These are phyloP conservation scores for Dioszegia aurantiaca DNA, from an alignment of 768 basidiomycete genomes.

Conservation along the genomic window DNA sequence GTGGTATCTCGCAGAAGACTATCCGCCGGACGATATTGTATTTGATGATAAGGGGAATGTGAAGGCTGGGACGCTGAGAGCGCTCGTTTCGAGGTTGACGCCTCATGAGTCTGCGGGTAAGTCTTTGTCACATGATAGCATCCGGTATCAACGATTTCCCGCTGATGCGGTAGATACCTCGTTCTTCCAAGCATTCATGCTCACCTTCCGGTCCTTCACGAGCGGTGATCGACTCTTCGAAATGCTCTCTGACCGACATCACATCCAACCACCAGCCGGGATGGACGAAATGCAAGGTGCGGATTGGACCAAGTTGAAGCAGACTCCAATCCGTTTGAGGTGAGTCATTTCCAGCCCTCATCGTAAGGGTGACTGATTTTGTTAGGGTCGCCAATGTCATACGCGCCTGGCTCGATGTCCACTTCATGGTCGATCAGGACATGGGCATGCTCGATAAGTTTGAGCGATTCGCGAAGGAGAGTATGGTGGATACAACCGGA, in stretches of 20 bases:
- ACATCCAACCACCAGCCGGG: slow-evolving; percentile 69
- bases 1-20: slow-evolving; percentile 82
- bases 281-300: slow-evolving; percentile 63
- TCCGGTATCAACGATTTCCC: not conserved
- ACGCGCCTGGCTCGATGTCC: slow-evolving; percentile 82
- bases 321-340: slow-evolving; percentile 82
- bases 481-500: slow-evolving; percentile 56
- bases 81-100: slow-evolving; percentile 84
- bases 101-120: slow-evolving; percentile 82
- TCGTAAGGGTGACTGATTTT: not conserved
- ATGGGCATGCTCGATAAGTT: slow-evolving; percentile 75
- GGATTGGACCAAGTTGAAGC: slow-evolving; percentile 82
- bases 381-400: slow-evolving; percentile 81
- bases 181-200: slow-evolving; percentile 83
- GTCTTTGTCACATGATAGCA: slow-evolving; percentile 36
- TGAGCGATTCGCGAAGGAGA: slow-evolving; percentile 63
- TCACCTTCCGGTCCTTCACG: slow-evolving; percentile 95
- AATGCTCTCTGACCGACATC: slow-evolving; percentile 74
- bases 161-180: slow-evolving; percentile 60
- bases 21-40: slow-evolving; percentile 72
- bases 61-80: slow-evolving; percentile 78
- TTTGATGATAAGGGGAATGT: slow-evolving; percentile 81
- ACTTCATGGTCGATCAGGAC: slow-evolving; percentile 75
- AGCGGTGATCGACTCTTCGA: slow-evolving; percentile 77
- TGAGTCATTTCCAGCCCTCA: slow-evolving; percentile 51